These are phyloP conservation scores for Centella asiatica DNA, from an alignment of 129 eudicot species.

Conservation along the genomic window DNA sequence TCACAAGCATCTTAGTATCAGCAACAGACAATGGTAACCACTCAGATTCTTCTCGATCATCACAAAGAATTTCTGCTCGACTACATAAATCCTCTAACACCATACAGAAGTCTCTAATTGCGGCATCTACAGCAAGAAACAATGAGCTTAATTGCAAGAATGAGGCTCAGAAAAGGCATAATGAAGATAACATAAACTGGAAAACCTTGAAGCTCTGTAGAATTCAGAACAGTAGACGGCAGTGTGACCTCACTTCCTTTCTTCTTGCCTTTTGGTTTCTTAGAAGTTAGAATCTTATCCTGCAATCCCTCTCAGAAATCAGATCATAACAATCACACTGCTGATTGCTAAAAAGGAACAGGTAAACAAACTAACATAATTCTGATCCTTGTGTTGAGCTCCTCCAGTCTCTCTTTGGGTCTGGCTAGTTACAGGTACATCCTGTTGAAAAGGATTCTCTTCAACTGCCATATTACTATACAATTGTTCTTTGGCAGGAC, in stretches of 20 bases:
- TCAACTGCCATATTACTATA: constrained; percentile 38
- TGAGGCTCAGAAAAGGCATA: background rate
- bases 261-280: constrained; percentile 71
- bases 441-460: constrained; percentile 38
- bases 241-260: constrained; percentile 39
- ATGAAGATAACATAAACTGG: background rate
- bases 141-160: constrained; percentile 13
- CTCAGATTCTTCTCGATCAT: constrained; percentile 84
- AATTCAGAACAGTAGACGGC: constrained; percentile 40
- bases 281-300: constrained; percentile 58
- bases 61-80: constrained; percentile 64
- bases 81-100: constrained; percentile 65
- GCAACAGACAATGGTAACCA: constrained; percentile 63
- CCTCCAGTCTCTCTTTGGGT: constrained; percentile 31
- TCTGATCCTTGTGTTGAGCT: constrained; percentile 38
- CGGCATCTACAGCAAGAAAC: constrained; percentile 50
- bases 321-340: constrained; percentile 3
- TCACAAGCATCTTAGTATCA: constrained; percentile 53
- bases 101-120: constrained; percentile 57
- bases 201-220: constrained; percentile 60
- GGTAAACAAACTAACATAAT: constrained; percentile 25
- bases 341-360: constrained; percentile 4
- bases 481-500: constrained; percentile 54
- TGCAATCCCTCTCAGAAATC: constrained; percentile 25
- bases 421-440: constrained; percentile 24